Evolutionary conservation across 139 green algal species (phyloP), one percentile per base, ranked within the genome.

Genomic region (Auxenochlorella pyrenoidosa): DNA sequence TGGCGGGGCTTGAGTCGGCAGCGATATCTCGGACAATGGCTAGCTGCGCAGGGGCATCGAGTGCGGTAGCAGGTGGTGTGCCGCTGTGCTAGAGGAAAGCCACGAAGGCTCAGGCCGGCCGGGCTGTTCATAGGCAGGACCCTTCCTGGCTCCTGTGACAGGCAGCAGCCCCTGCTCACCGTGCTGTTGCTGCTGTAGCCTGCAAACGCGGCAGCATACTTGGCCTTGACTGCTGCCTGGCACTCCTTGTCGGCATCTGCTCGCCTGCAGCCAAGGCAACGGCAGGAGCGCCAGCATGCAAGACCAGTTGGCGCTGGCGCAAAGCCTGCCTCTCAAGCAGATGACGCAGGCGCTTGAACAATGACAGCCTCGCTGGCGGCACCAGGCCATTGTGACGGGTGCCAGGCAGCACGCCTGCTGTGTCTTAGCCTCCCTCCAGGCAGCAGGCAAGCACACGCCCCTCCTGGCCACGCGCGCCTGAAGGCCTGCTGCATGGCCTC

Each of bases 141-240:
- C 15, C 63, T 24, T 36, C 8, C 26, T 32, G n/a, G n/a, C n/a
- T n/a, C n/a, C n/a, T n/a, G 10, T 38, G 30, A 0, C 21, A 21
- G 8, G 40, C 44, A 38, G 41, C 75, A 40, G 5, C 0, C 41
- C 36, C 41, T 24, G 2, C 36, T 70, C 24, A 84, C 79, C 36
- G 36, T 84, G 54, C 32, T 36, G 77, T 83, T 83, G 77, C 51
- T 71, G 34, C 28, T n/a, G 51, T 83, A 83, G 51, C 77, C 51
- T 24, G 16, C 34, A 22, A 71, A 83, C 10, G 28, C n/a, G 21
- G 18, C 0, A 5, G 51, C 51, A 59, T 51, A 83, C n/a, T 44
- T 30, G 30, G 32, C 32, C 51, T 83, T 83, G 26, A 30, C 79
- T 36, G 40, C n/a, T 12, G 22, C 79, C 36, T 75, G 60, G 79